Evolutionary conservation across 2,329 filamentous ascomycete species (phyloP).

Genomic region (Xylariaceae sp.): DNA sequence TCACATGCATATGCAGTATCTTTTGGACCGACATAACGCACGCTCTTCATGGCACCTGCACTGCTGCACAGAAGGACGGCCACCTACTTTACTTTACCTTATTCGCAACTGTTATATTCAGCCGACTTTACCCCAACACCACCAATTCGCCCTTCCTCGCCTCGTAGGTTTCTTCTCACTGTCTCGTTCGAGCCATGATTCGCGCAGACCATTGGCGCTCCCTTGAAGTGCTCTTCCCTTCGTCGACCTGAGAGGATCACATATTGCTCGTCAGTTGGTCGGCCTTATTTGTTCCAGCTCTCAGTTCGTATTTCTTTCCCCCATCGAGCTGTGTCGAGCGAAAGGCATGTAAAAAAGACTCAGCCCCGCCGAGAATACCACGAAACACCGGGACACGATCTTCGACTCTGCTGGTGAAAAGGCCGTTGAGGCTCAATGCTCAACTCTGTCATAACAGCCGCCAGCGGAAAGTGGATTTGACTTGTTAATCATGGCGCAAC

Average conservation of each 20-base stretch:
- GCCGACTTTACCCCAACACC: slow-evolving; percentile 21
- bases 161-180: slow-evolving; percentile 4
- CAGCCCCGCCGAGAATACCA: slow-evolving; percentile 1
- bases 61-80: no score
- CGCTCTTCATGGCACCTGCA: no score
- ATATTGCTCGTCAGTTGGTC: slow-evolving; percentile 28
- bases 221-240: slow-evolving; percentile 23
- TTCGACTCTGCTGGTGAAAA: no score
- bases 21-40: no score
- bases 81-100: no score
- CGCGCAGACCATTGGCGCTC: slow-evolving; percentile 20
- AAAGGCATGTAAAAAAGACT: no score
- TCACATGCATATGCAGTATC: slow-evolving; percentile 22
- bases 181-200: slow-evolving; percentile 19
- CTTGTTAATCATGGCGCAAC: slow-evolving; percentile 36
- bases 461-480: slow-evolving; percentile 5
- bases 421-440: no score
- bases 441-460: no score
- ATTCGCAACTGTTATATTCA: slow-evolving; percentile 23
- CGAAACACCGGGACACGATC: no score
- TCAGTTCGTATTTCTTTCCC: no score
- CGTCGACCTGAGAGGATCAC: slow-evolving; percentile 31
- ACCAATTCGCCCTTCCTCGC: slow-evolving; percentile 11
- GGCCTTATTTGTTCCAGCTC: no score
- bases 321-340: no score